Base-by-base conservation (phyloP, 2,329 filamentous ascomycete genomes). In the Diplodia scrobiculata region DNA sequence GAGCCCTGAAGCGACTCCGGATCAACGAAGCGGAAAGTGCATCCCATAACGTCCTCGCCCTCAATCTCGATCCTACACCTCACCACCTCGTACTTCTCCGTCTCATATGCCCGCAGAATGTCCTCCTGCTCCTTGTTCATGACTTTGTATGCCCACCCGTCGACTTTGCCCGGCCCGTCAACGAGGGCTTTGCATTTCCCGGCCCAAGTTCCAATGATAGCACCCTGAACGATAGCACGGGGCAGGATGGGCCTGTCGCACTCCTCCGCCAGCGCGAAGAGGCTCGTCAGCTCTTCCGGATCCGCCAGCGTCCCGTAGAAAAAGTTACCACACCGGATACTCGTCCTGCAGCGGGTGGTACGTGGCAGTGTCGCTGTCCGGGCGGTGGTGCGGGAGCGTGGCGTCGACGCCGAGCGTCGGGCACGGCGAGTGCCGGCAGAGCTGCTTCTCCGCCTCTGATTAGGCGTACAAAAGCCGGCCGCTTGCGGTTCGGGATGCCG, bases 131-230 rank as follows among this genome's bases (percentile, higher is more conserved):
- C 72, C 27, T 70, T 67, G 7, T 65, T 69, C 17, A 59, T 21
- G 9, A 80, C 76, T 6, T 71, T 60, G 63, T 75, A 78, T 11
- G 74, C 75, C 21, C 52, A 71, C 6, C 77, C 78, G 11, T 70
- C 6, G 10, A 79, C 71, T 0, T 29, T 65, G 17, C 51, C 52
- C 32, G 48, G 1, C 9, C 60, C 60, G 68, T 80, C 72, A 13
- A 80, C 70, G 7, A 81, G 66, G 0, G 78, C 79, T 21, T 74
- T 76, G 68, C 80, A 81, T 67, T 77, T 79, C 1, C 72, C 74
- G 4, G 66, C 75, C 79, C 79, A 81, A 2, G 71, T 74, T 51
- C 71, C 69, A 48, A 80, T 50, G 4, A 62, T 48, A 2, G 74
- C 78, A 19, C 76, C 74, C 0, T 3, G 25, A 7, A 64, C 48